A percentile compares a stretch with the other conserved stretches of the same genome.
These are phyloP conservation scores for Tetrastigma voinierianum DNA, from an alignment of 164 flowering plant genomes.

Conservation along the genomic window DNA sequence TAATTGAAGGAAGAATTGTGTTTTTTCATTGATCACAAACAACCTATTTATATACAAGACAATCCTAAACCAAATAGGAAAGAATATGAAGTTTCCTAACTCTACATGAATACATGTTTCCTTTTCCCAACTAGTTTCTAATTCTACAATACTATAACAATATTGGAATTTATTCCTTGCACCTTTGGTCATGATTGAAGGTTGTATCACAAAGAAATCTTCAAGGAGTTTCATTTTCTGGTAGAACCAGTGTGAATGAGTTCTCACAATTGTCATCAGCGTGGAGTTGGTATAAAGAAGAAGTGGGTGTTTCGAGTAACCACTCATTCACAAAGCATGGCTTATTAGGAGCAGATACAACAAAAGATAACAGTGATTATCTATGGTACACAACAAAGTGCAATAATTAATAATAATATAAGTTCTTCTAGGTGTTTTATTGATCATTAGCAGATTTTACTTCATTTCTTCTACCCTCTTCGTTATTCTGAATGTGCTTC, in stretches of 20 bases:
- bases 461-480: neutral
- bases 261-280: conserved; percentile 19
- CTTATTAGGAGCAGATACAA: conserved; percentile 68
- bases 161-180: neutral
- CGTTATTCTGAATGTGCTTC: conserved; percentile 3
- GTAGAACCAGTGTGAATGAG: conserved; percentile 10
- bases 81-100: too few relatives aligned
- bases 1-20: too few relatives aligned
- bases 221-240: conserved; percentile 20
- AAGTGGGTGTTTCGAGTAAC: conserved; percentile 35
- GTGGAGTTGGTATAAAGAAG: conserved; percentile 52
- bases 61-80: too few relatives aligned
- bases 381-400: conserved; percentile 67
- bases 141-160: too few relatives aligned
- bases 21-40: too few relatives aligned
- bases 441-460: neutral
- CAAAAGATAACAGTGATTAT: conserved; percentile 61
- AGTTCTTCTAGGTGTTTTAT: neutral
- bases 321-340: conserved; percentile 36
- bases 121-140: too few relatives aligned
- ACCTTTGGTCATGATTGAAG: conserved; percentile 19
- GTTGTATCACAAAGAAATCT: conserved; percentile 40
- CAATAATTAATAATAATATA: neutral
- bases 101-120: too few relatives aligned
- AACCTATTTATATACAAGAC: too few relatives aligned